Percentiles rank a stretch among this genome's conserved stretches.
These are phyloP conservation scores for Hyphopichia homilentoma DNA, from an alignment of 805 yeast genomes.

Conservation along the genomic window DNA sequence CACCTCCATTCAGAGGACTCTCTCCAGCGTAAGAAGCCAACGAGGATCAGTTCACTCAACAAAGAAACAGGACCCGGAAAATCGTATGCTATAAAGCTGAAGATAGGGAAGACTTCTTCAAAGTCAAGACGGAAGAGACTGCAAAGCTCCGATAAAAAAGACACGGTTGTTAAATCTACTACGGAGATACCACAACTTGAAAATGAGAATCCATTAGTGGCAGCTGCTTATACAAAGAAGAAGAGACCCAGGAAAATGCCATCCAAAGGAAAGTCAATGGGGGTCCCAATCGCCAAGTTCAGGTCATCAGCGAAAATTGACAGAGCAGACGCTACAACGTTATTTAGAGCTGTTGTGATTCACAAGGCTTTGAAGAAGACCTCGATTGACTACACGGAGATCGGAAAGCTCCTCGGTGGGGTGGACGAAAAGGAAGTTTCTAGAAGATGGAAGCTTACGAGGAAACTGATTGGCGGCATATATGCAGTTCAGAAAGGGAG, in stretches of 20 bases:
- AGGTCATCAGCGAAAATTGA: slow-evolving; percentile 22
- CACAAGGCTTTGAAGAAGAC: slow-evolving; percentile 57
- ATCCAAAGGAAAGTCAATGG: slow-evolving; percentile 1
- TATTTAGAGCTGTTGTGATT: slow-evolving; percentile 65
- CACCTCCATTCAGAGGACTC: neutral
- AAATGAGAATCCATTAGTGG: neutral
- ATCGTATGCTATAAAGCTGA: neutral
- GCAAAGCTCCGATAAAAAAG: neutral
- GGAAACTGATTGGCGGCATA: slow-evolving; percentile 45
- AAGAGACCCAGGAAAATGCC: neutral
- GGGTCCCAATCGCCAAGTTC: slow-evolving; percentile 2
- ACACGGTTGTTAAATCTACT: neutral
- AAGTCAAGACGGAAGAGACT: neutral
- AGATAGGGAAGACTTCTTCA: neutral
- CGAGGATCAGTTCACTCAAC: neutral
- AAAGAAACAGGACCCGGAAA: neutral
- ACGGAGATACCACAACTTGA: neutral
- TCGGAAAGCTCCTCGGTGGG: slow-evolving; percentile 47
- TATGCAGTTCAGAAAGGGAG: slow-evolving; percentile 57
- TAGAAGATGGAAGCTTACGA: slow-evolving; percentile 68
- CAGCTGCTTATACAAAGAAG: neutral
- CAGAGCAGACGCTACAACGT: slow-evolving; percentile 46
- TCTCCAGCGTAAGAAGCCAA: neutral
- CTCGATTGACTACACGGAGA: slow-evolving; percentile 60
- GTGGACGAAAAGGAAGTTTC: slow-evolving; percentile 43